Base-by-base conservation (phyloP, 2,329 filamentous ascomycete genomes). In the Diaporthe ilicicola region DNA sequence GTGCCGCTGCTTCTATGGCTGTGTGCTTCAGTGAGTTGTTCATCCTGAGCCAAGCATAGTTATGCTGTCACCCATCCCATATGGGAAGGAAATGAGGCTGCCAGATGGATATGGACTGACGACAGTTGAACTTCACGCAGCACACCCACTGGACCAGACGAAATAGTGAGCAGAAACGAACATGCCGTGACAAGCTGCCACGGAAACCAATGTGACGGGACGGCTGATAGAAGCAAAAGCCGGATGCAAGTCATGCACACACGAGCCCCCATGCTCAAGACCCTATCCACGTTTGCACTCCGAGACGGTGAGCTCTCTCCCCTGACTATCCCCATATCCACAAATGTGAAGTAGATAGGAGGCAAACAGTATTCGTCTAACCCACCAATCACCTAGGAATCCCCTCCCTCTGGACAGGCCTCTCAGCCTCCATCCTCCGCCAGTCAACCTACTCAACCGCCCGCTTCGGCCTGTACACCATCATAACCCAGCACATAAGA, bases 371-470 rank as follows among this genome's bases (percentile, higher is more conserved):
- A n/a, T n/a, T n/a, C n/a, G n/a, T n/a, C n/a, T n/a, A n/a, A n/a
- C n/a, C n/a, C 4, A 67, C 51, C 15, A 15, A 22, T 15, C 15
- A 12, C 9, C 19, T 48, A 83, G 82, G 82, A 9, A 79, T 84
- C 42, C 75, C 76, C 9, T 84, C 83, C 1, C 78, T 84, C 4
- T 84, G 83, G 83, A 77, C 77, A 5, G 83, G 83, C 6, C 77
- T 85, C 27, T 84, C 82, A 1, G 83, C 82, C 12, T 84, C 83
- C 1, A 80, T 85, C 44, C 78, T 84, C 8, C 79, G 83, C 22
- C 83, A 85, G 69, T 80, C 80, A 19, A 84, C 82, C 17, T 84
- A 85, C 70, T 84, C 83, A 0, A 85, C 83, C 10, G 80, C 83
- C 1, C 79, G 83, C 2, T 85, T 84, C 73, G 83, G 82, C 17